Evolutionary conservation across 2,329 filamentous ascomycete species (phyloP).

Genomic region (Ampelomyces quisqualis): DNA sequence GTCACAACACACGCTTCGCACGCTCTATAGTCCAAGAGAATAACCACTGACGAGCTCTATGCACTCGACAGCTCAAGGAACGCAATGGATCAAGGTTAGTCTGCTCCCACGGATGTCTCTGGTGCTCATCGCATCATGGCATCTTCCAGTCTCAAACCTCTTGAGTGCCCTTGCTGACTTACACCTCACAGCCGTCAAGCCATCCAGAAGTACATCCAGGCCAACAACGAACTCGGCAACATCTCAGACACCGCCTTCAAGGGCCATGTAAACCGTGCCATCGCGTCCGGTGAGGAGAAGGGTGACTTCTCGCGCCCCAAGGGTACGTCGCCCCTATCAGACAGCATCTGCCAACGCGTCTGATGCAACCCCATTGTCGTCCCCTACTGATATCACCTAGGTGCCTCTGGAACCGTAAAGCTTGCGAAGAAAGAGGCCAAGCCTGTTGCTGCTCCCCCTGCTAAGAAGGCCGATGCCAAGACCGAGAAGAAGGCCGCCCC

Average conservation of each 20-base stretch:
- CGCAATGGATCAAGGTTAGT: conserved; percentile 69
- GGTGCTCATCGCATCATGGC: conserved; percentile 28
- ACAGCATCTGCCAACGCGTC: not conserved
- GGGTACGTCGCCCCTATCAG: conserved; percentile 59
- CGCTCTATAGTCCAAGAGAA: conserved; percentile 9
- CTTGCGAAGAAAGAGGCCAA: conserved; percentile 73
- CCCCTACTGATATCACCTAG: conserved; percentile 46
- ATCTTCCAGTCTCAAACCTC: conserved; percentile 27
- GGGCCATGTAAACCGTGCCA: conserved; percentile 81
- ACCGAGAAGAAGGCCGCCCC: conserved; percentile 29
- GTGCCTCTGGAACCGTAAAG: conserved; percentile 87
- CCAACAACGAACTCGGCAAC: conserved; percentile 65
- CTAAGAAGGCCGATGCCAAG: conserved; percentile 36
- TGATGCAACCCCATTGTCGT: not conserved
- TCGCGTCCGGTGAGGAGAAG: conserved; percentile 80
- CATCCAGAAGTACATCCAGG: conserved; percentile 72
- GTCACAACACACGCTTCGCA: conserved; percentile 23
- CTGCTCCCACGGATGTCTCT: conserved; percentile 26
- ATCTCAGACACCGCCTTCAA: conserved; percentile 62
- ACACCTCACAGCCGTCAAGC: conserved; percentile 61
- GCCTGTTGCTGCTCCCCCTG: conserved; percentile 26
- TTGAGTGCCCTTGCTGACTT: conserved; percentile 37
- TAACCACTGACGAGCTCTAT: conserved; percentile 52
- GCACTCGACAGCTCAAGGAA: conserved; percentile 63
- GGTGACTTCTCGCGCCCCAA: conserved; percentile 87